Evolutionary conservation across 176 grass and related monocot genomes (phyloP), one percentile per base, ranked within the genome.

Genomic region (Puccinellia tenuiflora): DNA sequence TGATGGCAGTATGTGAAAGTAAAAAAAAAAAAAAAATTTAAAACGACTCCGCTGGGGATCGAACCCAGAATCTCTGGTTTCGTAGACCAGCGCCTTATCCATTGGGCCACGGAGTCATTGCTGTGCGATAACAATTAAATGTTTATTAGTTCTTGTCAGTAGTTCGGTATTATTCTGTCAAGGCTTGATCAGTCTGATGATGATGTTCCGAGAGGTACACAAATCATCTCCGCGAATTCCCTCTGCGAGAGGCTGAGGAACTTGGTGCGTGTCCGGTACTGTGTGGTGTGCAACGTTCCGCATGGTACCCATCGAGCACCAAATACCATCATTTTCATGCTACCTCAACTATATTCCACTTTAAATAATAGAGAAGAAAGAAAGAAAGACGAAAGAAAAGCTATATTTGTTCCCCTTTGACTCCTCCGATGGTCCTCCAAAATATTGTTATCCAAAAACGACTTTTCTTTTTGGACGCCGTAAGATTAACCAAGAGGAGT

Each of bases 61-160:
- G 85, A 98, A 98, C 92, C 90, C 92, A 98, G 87, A 98, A 98
- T 98, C 89, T 98, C 96, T 98, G 93, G 91, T 95, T 98, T 81
- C 93, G 93, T 98, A 93, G 89, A 95, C 91, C 96, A 96, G 91
- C 91, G 89, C 91, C 91, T 93, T 96, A 90, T 93, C 93, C 96
- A 93, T 93, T 96, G 96, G 96, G 92, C 92, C 92, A 96, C 82
- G 87, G 91, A 98, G 91, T 90, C 88, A 0, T 16, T 15, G 26
- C 1, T 42, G 40, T 3, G 40, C 2, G 0, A 11, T 0, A 1
- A 10, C 2, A 11, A 12, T 42, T 42, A 42, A 10, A 0, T 9
- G 2, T 2, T 1, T 42, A 10, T 1, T 11, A 42, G 9, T 11
- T 42, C 9, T 1, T 64, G 6, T 0, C 15, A 26, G 10, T 26